Evolutionary conservation across 1,139 yeast species (phyloP), one percentile per base, ranked within the genome.

Genomic region (Debaryomyces sp.): DNA sequence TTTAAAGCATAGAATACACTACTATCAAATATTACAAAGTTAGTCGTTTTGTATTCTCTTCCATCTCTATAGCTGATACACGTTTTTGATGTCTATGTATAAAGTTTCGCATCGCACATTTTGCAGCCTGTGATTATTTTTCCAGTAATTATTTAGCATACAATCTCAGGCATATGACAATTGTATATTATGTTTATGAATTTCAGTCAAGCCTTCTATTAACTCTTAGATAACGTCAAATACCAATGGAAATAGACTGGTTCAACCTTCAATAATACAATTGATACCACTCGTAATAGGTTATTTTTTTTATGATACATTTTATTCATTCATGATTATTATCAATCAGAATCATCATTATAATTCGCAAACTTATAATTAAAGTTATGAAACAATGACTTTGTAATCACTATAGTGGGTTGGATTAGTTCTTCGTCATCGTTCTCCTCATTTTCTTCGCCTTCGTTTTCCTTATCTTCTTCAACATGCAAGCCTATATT

Each of bases 351-450:
- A 12, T 44, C 45, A 26, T 50, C 44, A 15, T 41, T 40, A 39
- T 53, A 53, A 32, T 9, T 37, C 5, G 54, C 50, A 47, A 48
- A 53, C 13, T 37, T 50, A 32, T 46, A 52, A 22, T 51, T 47
- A 30, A 44, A 50, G 39, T 49, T 49, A 24, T 49, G 30, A 15
- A 47, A 13, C n/a, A 44, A 15, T 38, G 47, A 27, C 12, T 22
- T 27, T 5, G 45, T 34, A 6, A 43, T 15, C 12, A 43, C 21
- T 18, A 35, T 15, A 1, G 7, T 17, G 13, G 36, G 43, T 17
- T 27, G 8, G 4, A 23, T 15, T 10, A 7, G 29, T 9, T 18
- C 32, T 6, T 17, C 29, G 23, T 29, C 6, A 4, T 36, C 5
- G 4, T 30, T 6, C 18, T 21, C 27, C 12, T 13, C 27, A 12